Percentiles rank a stretch among this genome's conserved stretches.
phyloP scores from a whole-genome alignment of 768 basidiomycete species.

The Boletus edulis region DNA sequence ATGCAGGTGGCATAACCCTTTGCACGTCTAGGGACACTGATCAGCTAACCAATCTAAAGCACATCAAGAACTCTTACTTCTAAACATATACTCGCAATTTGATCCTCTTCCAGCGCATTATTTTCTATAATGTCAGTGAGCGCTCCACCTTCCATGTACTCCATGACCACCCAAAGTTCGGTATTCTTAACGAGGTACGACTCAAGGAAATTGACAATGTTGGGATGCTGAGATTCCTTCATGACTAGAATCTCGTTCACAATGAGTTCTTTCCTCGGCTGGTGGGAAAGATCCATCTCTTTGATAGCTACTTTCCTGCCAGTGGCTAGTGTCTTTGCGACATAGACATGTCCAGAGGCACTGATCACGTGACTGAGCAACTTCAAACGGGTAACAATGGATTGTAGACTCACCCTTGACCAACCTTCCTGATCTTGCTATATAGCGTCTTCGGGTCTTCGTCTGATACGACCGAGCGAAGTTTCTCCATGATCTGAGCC shows the following conservation, averaged over 20 bases:
- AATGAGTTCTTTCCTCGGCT: slow-evolving; percentile 95
- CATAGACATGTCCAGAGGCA: slow-evolving; percentile 96
- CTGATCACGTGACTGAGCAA: slow-evolving; percentile 40
- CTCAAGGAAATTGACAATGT: slow-evolving; percentile 95
- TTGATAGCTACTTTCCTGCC: slow-evolving; percentile 95
- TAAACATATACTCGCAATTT: slow-evolving; percentile 86
- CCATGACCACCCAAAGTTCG: slow-evolving; percentile 98
- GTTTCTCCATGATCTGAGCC: slow-evolving; percentile 97
- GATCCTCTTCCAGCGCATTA: slow-evolving; percentile 91
- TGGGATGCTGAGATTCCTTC: slow-evolving; percentile 97
- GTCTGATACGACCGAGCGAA: slow-evolving; percentile 80
- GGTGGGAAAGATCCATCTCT: slow-evolving; percentile 95
- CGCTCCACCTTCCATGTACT: slow-evolving; percentile 98
- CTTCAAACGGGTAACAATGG: background rate
- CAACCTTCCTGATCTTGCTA: slow-evolving; percentile 98
- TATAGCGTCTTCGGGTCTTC: slow-evolving; percentile 90
- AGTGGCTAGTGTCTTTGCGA: slow-evolving; percentile 84
- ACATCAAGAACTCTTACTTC: slow-evolving; percentile 58
- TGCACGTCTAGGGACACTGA: slow-evolving; percentile 70
- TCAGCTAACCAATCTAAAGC: background rate
- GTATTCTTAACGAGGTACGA: slow-evolving; percentile 84
- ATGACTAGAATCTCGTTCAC: slow-evolving; percentile 98
- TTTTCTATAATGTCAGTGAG: slow-evolving; percentile 98
- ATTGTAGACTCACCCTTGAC: slow-evolving; percentile 78
- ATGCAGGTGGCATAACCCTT: slow-evolving; percentile 90